A percentile compares a stretch with the other conserved stretches of the same genome.
phyloP scores from a whole-genome alignment of 441 rosid species.

The Aleurites moluccanus region DNA sequence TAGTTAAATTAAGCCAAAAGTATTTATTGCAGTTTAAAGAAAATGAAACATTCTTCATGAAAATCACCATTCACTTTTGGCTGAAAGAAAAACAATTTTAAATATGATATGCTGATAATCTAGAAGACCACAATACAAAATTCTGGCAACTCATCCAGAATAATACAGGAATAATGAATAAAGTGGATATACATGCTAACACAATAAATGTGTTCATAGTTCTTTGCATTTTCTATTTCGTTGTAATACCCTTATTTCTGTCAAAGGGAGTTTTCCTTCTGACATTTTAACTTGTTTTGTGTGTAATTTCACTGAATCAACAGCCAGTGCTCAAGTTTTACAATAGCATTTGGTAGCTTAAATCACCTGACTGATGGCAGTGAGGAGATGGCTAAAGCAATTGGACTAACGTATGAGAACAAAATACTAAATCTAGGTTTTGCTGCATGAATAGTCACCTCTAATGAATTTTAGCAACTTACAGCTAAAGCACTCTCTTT shows the following conservation, averaged over 20 bases:
- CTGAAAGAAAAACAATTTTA: neutral
- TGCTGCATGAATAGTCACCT: neutral
- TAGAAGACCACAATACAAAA: neutral
- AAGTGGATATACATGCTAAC: neutral
- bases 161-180: neutral
- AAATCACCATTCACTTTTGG: too few relatives aligned
- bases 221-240: neutral
- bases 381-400: neutral
- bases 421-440: neutral
- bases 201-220: neutral
- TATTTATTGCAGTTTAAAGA: neutral
- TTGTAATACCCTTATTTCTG: neutral
- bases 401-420: neutral
- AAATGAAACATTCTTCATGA: neutral
- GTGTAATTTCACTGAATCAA: neutral
- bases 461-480: constrained; percentile 35
- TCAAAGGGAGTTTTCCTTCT: neutral
- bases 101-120: neutral
- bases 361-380: neutral
- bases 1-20: neutral
- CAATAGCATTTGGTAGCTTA: neutral
- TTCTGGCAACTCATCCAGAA: neutral
- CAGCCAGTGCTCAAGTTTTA: neutral
- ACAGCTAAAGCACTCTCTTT: constrained; percentile 55
- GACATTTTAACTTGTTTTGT: neutral